A percentile compares a stretch with the other conserved stretches of the same genome.
These are phyloP conservation scores for Ceratocystis variospora DNA, from an alignment of 2,329 filamentous ascomycete genomes.

Conservation along the genomic window DNA sequence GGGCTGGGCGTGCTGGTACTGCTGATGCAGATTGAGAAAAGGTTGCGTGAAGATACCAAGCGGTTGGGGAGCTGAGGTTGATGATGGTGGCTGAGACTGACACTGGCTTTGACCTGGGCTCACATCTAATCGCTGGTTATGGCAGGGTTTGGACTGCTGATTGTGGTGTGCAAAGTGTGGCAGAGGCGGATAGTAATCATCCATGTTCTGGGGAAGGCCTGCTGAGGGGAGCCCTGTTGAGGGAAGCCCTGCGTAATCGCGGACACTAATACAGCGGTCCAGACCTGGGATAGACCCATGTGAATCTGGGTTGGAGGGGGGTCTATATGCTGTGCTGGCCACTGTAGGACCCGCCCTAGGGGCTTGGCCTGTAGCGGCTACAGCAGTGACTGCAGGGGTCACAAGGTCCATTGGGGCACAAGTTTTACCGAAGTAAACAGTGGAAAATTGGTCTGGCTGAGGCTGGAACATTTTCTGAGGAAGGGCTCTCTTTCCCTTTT, in stretches of 20 bases:
- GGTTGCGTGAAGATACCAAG: neutral
- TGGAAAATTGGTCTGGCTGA: conserved; percentile 36
- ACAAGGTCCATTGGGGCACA: neutral
- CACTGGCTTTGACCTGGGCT: neutral
- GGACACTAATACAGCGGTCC: neutral
- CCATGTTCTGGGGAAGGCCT: neutral
- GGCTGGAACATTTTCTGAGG: conserved; percentile 40
- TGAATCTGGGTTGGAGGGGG: neutral
- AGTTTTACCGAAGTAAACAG: conserved; percentile 27
- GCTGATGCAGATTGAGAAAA: neutral
- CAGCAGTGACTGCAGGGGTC: neutral
- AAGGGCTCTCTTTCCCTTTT: neutral
- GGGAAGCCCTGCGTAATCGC: neutral
- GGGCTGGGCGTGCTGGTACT: conserved; percentile 16
- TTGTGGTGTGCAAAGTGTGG: neutral
- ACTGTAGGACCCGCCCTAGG: neutral
- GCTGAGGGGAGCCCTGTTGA: neutral
- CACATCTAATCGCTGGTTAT: neutral
- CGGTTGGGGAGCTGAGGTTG: neutral
- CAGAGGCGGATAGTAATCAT: neutral
- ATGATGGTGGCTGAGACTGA: neutral
- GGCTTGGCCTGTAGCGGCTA: neutral
- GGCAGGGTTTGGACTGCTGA: neutral
- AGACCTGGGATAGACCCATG: neutral
- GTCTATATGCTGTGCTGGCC: neutral